A percentile compares a stretch with the other conserved stretches of the same genome.
phyloP scores from a whole-genome alignment of 2,329 filamentous ascomycete species.

The Colletotrichum higginsianum region DNA sequence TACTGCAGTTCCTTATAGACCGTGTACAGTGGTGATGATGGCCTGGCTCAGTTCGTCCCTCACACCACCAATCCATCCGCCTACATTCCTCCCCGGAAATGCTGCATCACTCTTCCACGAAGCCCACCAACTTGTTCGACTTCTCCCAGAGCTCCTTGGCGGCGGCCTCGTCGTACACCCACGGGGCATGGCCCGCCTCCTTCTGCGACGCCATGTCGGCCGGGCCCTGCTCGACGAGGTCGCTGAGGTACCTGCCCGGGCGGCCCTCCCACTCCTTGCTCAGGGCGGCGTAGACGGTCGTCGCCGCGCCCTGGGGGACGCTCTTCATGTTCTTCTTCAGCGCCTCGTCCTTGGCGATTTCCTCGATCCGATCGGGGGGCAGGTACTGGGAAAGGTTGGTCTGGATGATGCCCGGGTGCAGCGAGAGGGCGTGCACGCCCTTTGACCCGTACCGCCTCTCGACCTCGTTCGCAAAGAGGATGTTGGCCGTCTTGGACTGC shows the following conservation, averaged over 20 bases:
- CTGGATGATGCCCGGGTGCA: slow-evolving; percentile 61
- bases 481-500: slow-evolving; percentile 65
- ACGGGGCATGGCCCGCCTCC: slow-evolving; percentile 39
- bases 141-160: slow-evolving; percentile 1
- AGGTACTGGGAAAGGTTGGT: slow-evolving; percentile 14
- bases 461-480: slow-evolving; percentile 57
- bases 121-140: neutral
- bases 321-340: slow-evolving; percentile 30
- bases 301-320: slow-evolving; percentile 59
- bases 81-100: no score
- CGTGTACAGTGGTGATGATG: no score
- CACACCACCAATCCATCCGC: no score
- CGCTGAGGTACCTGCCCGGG: slow-evolving; percentile 54
- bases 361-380: neutral
- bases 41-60: no score
- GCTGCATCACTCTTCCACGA: slow-evolving; percentile 1
- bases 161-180: slow-evolving; percentile 36
- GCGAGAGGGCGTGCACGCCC: slow-evolving; percentile 57
- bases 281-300: slow-evolving; percentile 56
- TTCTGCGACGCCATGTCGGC: slow-evolving; percentile 6
- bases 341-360: neutral
- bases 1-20: no score
- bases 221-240: neutral
- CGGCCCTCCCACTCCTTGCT: slow-evolving; percentile 54
- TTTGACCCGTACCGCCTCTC: slow-evolving; percentile 42